phyloP scores from a whole-genome alignment of 805 yeast species.

The Spathaspora hagerdaliae region DNA sequence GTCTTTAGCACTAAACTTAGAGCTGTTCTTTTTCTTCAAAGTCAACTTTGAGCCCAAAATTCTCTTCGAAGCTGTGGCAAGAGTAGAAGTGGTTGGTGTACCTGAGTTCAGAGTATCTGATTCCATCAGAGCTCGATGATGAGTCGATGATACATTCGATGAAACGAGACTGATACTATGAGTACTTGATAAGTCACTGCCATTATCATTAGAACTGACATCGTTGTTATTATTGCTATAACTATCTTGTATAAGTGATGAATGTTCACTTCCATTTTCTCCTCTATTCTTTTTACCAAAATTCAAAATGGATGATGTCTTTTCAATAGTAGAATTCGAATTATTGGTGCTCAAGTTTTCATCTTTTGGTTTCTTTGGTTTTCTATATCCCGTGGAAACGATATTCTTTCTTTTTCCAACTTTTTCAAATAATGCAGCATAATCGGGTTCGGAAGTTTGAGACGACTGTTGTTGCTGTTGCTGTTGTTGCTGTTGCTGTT shows the following conservation, averaged over 20 bases:
- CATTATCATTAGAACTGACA: not conserved
- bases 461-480: not conserved
- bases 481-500: not conserved
- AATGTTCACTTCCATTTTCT: constrained; percentile 4
- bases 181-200: constrained; percentile 2
- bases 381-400: constrained; percentile 17
- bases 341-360: constrained; percentile 9
- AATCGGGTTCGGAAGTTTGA: constrained; percentile 30
- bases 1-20: constrained; percentile 9
- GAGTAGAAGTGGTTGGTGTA: constrained; percentile 10
- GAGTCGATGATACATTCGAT: constrained; percentile 10
- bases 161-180: constrained; percentile 9
- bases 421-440: constrained; percentile 40
- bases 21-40: constrained; percentile 22
- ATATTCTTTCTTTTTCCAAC: constrained; percentile 38
- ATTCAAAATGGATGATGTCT: not conserved
- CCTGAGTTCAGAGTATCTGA: not conserved
- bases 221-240: not conserved
- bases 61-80: constrained; percentile 35
- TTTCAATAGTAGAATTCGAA: not conserved
- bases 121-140: not conserved
- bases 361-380: constrained; percentile 20
- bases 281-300: not conserved
- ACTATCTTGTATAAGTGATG: constrained; percentile 4
- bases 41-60: constrained; percentile 37